phyloP scores from a whole-genome alignment of 257 asterid genomes.

The Solanum piurae region DNA sequence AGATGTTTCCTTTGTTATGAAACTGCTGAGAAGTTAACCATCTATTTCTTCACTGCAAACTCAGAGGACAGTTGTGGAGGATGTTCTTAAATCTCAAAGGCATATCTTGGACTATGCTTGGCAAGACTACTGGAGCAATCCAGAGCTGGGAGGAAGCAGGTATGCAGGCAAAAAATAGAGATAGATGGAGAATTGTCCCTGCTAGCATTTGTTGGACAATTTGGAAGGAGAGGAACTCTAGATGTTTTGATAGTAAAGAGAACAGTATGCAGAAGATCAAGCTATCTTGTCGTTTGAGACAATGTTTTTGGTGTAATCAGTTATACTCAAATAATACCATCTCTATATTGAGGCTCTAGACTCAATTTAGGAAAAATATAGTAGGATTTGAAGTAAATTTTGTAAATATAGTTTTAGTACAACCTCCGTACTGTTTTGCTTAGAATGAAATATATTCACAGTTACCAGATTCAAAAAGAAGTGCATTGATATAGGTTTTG shows the following conservation, averaged over 20 bases:
- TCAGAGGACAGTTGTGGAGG: neutral
- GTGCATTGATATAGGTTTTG: neutral
- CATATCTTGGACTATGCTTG: neutral
- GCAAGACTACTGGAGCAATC: neutral
- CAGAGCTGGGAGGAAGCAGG: neutral
- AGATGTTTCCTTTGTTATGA: neutral
- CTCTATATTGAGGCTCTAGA: neutral
- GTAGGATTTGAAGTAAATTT: neutral
- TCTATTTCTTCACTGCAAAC: neutral
- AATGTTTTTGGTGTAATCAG: neutral
- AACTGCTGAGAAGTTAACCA: neutral
- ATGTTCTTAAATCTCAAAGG: neutral
- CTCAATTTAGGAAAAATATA: neutral
- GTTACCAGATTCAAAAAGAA: neutral
- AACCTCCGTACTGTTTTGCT: neutral
- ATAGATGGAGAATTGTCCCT: neutral
- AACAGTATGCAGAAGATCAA: neutral
- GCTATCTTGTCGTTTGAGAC: neutral
- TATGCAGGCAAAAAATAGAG: neutral
- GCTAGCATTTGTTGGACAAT: neutral
- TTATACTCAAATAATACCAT: neutral
- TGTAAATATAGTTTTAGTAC: neutral
- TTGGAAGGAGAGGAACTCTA: neutral
- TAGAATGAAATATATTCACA: neutral
- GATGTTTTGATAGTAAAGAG: neutral